Base-by-base conservation (phyloP, 176 grass and related monocot genomes). In the Areca catechu region DNA sequence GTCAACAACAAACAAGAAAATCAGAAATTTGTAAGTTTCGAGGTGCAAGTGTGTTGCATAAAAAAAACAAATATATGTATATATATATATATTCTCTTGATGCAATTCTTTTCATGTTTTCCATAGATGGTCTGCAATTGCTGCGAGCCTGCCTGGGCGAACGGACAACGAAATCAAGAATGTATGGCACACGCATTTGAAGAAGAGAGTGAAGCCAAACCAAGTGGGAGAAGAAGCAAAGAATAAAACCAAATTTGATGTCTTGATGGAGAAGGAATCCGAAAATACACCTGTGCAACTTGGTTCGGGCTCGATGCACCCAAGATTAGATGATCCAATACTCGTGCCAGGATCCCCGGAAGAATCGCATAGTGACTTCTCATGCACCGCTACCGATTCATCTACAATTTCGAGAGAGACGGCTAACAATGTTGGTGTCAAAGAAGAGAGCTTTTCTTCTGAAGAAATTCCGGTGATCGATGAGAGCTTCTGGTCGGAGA, bases 401-500 rank as follows among this genome's bases (percentile, higher is more conserved):
- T 68, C 51, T 17, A 68, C 10, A 2, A 25, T 20, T 4, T 16
- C 24, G 9, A 16, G 52, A 43, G 24, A 20, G 4, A 37, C 24
- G 10, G 17, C 50, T 17, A 22, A 0, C 5, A n/a, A 10, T 23
- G 15, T 4, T 16, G 30, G 24, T 66, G 50, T 61, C 7, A 72
- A 82, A 24, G 80, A 82, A 34, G 77, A 83, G 53, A 79, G 58
- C 54, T 24, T 69, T 29, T 49, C 66, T 71, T 69, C 79, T 0
- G 57, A 17, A 5, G 53, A 56, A 51, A 28, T 74, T 24, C 59
- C 53, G 1, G 58, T 47, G 28, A 74, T 80, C 9, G 85, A 89
- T 63, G 74, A 84, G 15, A 77, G 53, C 56, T 80, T 89, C 60
- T 80, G 74, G 85, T 67, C 61, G 20, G 79, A 77, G 52, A 47